Percentiles rank a stretch among this genome's conserved stretches.
Conservation (phyloP, 1,284 basidiomycete species). For the Irpex sp. region DNA sequence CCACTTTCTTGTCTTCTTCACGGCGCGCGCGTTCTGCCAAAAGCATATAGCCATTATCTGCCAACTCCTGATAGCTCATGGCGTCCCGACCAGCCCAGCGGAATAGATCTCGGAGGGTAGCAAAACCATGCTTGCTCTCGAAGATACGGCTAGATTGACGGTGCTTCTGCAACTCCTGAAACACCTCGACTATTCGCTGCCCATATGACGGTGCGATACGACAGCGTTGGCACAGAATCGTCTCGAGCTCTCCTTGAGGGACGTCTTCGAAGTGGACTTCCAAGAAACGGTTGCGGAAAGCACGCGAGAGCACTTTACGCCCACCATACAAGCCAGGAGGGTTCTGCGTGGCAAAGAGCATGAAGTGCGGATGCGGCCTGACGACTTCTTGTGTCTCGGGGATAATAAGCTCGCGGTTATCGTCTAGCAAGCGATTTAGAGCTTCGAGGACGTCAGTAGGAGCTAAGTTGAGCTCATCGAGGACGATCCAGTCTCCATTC, state of each 20-base stretch:
- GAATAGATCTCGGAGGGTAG: conserved; percentile 95
- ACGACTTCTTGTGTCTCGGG: conserved; percentile 97
- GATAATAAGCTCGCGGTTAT: conserved; percentile 95
- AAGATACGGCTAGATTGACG: conserved; percentile 91
- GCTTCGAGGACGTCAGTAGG: conserved; percentile 99
- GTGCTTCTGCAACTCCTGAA: conserved; percentile 90
- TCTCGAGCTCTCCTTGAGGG: conserved; percentile 90
- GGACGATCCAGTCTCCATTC: conserved; percentile 95
- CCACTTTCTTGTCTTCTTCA: conserved; percentile 82
- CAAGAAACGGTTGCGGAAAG: conserved; percentile 97
- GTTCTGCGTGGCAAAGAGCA: conserved; percentile 98
- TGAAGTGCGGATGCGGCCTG: conserved; percentile 92
- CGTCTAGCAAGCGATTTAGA: conserved; percentile 93
- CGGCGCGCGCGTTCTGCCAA: conserved; percentile 89
- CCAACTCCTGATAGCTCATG: conserved; percentile 88
- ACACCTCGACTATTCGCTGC: conserved; percentile 88
- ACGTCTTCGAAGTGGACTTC: conserved; percentile 99
- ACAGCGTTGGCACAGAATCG: conserved; percentile 87
- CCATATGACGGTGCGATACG: conserved; percentile 92
- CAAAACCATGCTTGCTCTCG: conserved; percentile 96
- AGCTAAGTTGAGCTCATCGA: conserved; percentile 97
- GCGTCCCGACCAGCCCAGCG: conserved; percentile 94
- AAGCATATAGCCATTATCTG: conserved; percentile 97
- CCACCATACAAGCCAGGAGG: conserved; percentile 98
- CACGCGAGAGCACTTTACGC: conserved; percentile 91